A percentile compares a stretch with the other conserved stretches of the same genome.
Conservation (phyloP, 164 flowering plant species). For the Cinnamomum micranthum region DNA sequence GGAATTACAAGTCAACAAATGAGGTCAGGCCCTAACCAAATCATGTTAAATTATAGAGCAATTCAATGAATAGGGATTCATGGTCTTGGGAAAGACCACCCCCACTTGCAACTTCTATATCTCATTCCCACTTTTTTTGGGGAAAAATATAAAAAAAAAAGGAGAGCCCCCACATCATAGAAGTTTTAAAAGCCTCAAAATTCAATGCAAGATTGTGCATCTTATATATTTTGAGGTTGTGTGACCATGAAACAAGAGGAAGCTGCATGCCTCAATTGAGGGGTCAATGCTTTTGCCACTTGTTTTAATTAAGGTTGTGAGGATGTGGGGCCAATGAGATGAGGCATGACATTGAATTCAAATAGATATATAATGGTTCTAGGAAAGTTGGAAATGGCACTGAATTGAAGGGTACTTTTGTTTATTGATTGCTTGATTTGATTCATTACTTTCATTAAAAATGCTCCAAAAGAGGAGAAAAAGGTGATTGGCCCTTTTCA, state of each 20-base stretch:
- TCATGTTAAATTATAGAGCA: not conserved
- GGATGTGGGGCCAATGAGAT: constrained; percentile 2
- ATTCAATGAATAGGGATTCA: not conserved
- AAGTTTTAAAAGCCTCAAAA: constrained; percentile 1
- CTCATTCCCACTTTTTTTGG: not conserved
- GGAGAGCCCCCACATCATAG: constrained; percentile 12
- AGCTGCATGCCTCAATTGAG: constrained; percentile 1
- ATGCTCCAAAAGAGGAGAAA: not conserved
- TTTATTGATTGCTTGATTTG: not conserved
- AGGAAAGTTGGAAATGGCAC: not conserved
- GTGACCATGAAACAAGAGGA: constrained; percentile 11
- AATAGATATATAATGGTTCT: not conserved
- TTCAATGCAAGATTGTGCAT: constrained; percentile 1
- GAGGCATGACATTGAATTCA: not conserved
- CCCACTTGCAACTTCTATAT: not conserved
- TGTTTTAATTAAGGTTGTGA: constrained; percentile 7
- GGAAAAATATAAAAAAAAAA: too few relatives aligned
- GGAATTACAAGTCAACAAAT: not conserved
- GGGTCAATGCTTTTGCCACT: constrained; percentile 17
- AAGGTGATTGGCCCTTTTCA: not conserved
- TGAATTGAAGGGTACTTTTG: too few relatives aligned
- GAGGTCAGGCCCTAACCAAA: not conserved
- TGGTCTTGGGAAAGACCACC: not conserved
- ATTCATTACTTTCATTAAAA: not conserved
- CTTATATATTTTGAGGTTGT: constrained; percentile 2